Evolutionary conservation across 2,329 filamentous ascomycete genomes (phyloP).

Genomic region (Grosmannia serpens): DNA sequence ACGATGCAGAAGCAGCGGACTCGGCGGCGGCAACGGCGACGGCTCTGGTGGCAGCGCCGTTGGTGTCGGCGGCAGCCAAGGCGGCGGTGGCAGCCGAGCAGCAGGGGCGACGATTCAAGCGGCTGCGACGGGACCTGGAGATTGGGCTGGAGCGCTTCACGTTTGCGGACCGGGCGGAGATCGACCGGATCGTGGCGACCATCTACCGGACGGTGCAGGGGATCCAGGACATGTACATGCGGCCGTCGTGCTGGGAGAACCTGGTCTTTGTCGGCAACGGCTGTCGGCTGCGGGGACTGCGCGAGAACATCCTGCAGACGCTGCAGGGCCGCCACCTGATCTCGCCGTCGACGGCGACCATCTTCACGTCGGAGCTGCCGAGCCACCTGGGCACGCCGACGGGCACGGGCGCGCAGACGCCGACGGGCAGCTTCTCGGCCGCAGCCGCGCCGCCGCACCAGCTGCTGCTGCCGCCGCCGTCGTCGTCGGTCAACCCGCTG

Average conservation of each 20-base stretch:
- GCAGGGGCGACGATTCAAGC: slow-evolving; percentile 13
- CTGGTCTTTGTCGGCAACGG: slow-evolving; percentile 89
- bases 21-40: slow-evolving; percentile 3
- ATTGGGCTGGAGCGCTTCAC: slow-evolving; percentile 66
- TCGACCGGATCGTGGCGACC: slow-evolving; percentile 73
- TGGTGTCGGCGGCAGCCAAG: slow-evolving; percentile 7
- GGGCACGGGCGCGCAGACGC: slow-evolving; percentile 85
- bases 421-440: slow-evolving; percentile 50
- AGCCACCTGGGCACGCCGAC: slow-evolving; percentile 86
- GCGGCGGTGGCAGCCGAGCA: slow-evolving; percentile 8
- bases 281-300: slow-evolving; percentile 61
- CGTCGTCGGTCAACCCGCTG: slow-evolving; percentile 65
- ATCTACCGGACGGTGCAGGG: slow-evolving; percentile 75
- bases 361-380: slow-evolving; percentile 93
- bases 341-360: slow-evolving; percentile 84
- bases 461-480: slow-evolving; percentile 22
- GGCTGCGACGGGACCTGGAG: slow-evolving; percentile 55
- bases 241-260: slow-evolving; percentile 82
- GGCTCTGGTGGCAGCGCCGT: too few relatives aligned
- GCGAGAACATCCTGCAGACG: slow-evolving; percentile 73
- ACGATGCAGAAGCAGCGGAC: background rate
- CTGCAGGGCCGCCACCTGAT: slow-evolving; percentile 76
- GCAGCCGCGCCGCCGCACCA: slow-evolving; percentile 38
- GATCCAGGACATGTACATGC: slow-evolving; percentile 74
- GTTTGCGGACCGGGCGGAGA: slow-evolving; percentile 56